Evolutionary conservation across 805 yeast genomes (phyloP).

Genomic region (Ogataea ramenticola): DNA sequence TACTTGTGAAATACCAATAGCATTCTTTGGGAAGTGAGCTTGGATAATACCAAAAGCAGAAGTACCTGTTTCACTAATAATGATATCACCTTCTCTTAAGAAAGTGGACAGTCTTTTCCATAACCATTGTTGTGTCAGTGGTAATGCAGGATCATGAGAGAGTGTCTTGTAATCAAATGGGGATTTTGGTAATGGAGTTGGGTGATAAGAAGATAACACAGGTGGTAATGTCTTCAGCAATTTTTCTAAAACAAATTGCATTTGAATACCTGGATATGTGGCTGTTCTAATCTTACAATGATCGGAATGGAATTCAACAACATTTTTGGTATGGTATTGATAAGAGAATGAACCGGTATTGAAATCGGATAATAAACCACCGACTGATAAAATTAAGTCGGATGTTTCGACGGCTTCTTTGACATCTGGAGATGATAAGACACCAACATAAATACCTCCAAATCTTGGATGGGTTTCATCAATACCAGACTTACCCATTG

Average conservation of each 20-base stretch:
- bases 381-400: conserved; percentile 65
- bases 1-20: conserved; percentile 58
- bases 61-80: conserved; percentile 60
- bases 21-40: conserved; percentile 51
- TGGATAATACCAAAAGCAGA: conserved; percentile 61
- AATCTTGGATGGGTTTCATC: conserved; percentile 64
- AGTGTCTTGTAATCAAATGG: conserved; percentile 17
- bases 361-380: conserved; percentile 74
- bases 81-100: conserved; percentile 55
- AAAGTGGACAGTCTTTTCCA: conserved; percentile 54
- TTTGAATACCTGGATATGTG: conserved; percentile 63
- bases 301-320: conserved; percentile 68
- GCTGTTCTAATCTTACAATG: conserved; percentile 58
- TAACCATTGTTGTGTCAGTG: conserved; percentile 51
- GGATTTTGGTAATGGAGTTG: conserved; percentile 46
- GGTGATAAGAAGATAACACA: conserved; percentile 27
- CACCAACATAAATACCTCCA: conserved; percentile 77
- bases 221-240: conserved; percentile 23
- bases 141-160: background rate
- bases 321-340: conserved; percentile 59
- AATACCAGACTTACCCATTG: conserved; percentile 75
- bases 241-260: conserved; percentile 44
- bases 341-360: conserved; percentile 77
- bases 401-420: conserved; percentile 59
- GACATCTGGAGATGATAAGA: conserved; percentile 61